Conservation (phyloP, 179 eudicot genomes). For the Silene coronaria region DNA sequence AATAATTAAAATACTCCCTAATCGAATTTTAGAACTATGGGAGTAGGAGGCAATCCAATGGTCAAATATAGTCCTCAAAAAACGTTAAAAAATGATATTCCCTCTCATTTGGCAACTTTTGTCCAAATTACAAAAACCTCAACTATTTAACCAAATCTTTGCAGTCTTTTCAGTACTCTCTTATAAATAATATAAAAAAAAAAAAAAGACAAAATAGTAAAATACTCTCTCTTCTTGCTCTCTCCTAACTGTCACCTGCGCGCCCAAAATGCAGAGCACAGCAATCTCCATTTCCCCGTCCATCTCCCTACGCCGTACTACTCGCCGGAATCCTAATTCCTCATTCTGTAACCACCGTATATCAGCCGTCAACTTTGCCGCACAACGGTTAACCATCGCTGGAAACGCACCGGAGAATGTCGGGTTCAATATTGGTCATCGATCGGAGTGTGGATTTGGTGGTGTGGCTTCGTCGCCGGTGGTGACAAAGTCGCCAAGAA, state of each 20-base stretch:
- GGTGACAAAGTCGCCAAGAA: constrained; percentile 19
- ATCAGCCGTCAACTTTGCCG: constrained; percentile 10
- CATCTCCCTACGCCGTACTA: constrained; percentile 24
- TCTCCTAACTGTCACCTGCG: not conserved
- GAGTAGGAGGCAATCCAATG: too few species aligned
- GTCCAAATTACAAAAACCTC: not conserved
- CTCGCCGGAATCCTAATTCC: constrained; percentile 21
- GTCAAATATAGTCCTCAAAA: not conserved
- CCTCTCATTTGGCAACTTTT: not conserved
- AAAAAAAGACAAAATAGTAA: too few species aligned
- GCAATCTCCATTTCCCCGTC: constrained; percentile 33
- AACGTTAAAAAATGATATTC: not conserved
- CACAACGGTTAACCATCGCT: not conserved
- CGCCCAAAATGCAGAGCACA: constrained; percentile 51
- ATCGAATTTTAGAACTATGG: too few species aligned
- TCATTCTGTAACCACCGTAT: not conserved
- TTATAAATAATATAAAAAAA: too few species aligned
- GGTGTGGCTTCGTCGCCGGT: constrained; percentile 36
- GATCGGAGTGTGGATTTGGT: constrained; percentile 4
- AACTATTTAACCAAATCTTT: constrained; percentile 25
- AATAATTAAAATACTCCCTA: too few species aligned
- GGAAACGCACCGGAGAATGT: not conserved
- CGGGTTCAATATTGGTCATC: constrained; percentile 8
- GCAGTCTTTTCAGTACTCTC: constrained; percentile 9
- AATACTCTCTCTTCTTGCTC: not conserved